Conservation (phyloP, 2,329 filamentous ascomycete species). For the Neofusicoccum sp. region DNA sequence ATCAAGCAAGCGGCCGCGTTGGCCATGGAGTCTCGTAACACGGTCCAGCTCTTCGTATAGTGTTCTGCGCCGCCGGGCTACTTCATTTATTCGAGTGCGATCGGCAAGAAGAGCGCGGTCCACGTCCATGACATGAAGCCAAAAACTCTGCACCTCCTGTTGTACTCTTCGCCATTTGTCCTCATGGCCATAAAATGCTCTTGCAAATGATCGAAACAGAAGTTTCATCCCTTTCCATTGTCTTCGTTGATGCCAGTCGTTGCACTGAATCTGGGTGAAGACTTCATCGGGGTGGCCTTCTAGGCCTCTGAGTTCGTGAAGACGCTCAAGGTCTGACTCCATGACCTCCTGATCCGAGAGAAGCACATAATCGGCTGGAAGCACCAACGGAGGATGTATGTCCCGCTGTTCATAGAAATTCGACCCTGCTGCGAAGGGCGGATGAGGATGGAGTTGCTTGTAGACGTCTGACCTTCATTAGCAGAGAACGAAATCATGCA, state of each 20-base stretch:
- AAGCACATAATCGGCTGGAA: background rate
- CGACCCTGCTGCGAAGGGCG: background rate
- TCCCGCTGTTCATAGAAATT: background rate
- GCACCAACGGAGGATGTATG: too few relatives aligned
- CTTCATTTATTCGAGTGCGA: background rate
- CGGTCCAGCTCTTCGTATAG: background rate
- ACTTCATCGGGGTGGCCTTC: background rate
- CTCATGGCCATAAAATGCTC: background rate
- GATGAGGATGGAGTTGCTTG: background rate
- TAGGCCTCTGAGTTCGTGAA: background rate
- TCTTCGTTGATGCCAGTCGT: background rate
- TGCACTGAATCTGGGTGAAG: background rate
- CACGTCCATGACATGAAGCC: background rate
- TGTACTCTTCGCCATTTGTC: background rate
- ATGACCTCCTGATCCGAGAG: background rate
- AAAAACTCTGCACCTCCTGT: background rate
- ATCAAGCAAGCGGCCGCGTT: background rate
- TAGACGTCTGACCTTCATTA: background rate
- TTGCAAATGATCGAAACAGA: background rate
- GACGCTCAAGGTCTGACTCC: background rate
- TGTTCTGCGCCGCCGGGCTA: background rate
- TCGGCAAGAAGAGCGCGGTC: background rate
- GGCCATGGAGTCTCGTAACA: background rate
- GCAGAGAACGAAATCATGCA: background rate
- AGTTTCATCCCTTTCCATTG: background rate